A percentile compares a stretch with the other conserved stretches of the same genome.
phyloP scores from a whole-genome alignment of 2,329 filamentous ascomycete genomes.

The Penicillium oxalicum region DNA sequence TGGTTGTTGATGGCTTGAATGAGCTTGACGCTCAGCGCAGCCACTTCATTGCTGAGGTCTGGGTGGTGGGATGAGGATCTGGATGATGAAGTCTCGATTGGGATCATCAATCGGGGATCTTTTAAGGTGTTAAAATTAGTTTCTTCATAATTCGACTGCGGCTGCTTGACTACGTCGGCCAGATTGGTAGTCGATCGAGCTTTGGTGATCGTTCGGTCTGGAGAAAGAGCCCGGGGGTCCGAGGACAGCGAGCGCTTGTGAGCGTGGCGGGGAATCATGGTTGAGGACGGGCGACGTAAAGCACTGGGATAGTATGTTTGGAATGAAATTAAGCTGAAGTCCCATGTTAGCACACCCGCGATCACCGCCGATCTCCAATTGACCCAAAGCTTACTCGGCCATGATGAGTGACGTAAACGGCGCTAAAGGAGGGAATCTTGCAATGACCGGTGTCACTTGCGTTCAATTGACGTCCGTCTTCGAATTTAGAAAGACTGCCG shows the following conservation, averaged over 20 bases:
- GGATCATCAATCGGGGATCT: conserved; percentile 37
- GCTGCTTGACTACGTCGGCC: conserved; percentile 27
- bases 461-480: neutral
- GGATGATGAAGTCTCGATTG: conserved; percentile 32
- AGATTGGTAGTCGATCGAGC: conserved; percentile 42
- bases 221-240: conserved; percentile 29
- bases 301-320: conserved; percentile 32
- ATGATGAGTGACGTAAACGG: conserved; percentile 28
- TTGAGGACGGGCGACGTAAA: conserved; percentile 31
- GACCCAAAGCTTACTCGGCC: conserved; percentile 32
- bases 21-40: conserved; percentile 86
- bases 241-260: conserved; percentile 37
- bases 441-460: neutral
- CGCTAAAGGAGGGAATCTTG: conserved; percentile 16
- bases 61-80: conserved; percentile 44
- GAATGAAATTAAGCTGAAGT: conserved; percentile 34
- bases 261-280: conserved; percentile 32
- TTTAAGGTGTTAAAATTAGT: conserved; percentile 44
- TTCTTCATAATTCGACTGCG: conserved; percentile 28
- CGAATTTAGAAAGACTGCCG: conserved; percentile 14
- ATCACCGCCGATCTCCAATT: conserved; percentile 1
- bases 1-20: conserved; percentile 97
- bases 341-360: conserved; percentile 3
- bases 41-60: conserved; percentile 69
- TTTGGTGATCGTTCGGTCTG: conserved; percentile 37